A percentile compares a stretch with the other conserved stretches of the same genome.
Conservation (phyloP, 305 asterid species). For the Solanum hybrid region DNA sequence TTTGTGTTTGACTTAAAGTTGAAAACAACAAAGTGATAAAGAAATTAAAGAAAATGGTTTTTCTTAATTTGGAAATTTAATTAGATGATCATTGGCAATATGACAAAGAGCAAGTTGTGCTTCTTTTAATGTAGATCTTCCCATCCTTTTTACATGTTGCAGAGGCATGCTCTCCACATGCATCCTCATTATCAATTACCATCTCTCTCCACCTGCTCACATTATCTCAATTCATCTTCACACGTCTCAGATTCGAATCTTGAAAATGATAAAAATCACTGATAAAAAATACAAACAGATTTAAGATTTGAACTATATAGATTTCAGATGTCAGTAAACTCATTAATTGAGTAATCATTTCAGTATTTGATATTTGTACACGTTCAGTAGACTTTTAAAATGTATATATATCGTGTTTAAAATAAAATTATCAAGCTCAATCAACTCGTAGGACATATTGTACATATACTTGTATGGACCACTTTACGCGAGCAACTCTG, state of each 20-base stretch:
- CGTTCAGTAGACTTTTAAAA: neutral
- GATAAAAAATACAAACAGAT: accelerated
- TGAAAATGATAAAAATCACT: neutral
- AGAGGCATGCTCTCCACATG: neutral
- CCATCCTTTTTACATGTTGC: neutral
- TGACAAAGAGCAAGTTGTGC: neutral
- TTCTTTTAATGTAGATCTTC: neutral
- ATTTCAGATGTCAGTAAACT: neutral
- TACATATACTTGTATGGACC: neutral
- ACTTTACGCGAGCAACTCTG: neutral
- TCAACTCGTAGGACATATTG: neutral
- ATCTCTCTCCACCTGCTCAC: neutral
- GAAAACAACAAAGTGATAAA: neutral
- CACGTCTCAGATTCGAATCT: neutral
- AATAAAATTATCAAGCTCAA: neutral
- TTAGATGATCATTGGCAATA: neutral
- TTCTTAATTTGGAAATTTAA: neutral
- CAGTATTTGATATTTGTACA: too few species aligned
- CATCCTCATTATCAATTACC: neutral
- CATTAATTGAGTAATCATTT: neutral
- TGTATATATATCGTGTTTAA: neutral
- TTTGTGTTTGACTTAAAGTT: neutral
- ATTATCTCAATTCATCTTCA: neutral
- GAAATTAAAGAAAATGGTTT: neutral
- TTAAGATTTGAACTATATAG: neutral